These are phyloP conservation scores for Lepraria neglecta DNA, from an alignment of 495 filamentous ascomycete genomes.

Conservation along the genomic window DNA sequence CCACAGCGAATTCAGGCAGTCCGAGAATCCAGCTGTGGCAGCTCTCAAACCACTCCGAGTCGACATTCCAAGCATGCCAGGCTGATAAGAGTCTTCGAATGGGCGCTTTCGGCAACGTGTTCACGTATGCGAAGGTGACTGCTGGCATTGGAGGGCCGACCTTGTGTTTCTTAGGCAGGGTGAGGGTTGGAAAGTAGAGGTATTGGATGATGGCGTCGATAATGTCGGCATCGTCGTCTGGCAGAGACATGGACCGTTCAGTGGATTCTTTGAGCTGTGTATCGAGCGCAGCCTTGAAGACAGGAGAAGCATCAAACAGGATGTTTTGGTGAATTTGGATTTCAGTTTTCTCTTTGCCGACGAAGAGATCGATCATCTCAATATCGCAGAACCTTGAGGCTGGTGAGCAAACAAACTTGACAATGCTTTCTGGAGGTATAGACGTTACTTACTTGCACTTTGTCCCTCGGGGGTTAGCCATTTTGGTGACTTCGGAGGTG, in stretches of 20 bases:
- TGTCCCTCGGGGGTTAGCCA: background rate
- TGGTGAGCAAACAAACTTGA: background rate
- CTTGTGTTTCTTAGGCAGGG: background rate
- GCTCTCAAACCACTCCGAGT: background rate
- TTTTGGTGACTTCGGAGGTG: background rate
- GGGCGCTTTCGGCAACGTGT: background rate
- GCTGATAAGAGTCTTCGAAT: background rate
- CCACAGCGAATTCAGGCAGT: background rate
- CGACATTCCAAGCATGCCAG: background rate
- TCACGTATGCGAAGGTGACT: background rate
- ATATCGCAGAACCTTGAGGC: background rate
- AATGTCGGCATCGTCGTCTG: conserved; percentile 12
- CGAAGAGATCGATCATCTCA: background rate
- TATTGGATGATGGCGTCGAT: conserved; percentile 21
- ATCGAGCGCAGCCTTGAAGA: conserved; percentile 18
- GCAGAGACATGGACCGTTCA: conserved; percentile 9
- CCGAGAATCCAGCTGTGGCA: background rate
- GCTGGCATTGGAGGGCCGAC: background rate
- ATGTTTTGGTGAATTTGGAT: background rate
- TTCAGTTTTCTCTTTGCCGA: background rate
- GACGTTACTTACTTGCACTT: conserved; percentile 1
- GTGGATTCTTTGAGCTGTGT: conserved; percentile 12
- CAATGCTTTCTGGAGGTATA: background rate
- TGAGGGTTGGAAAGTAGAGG: conserved; percentile 2
- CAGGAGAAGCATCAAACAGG: background rate